Conservation (phyloP, 2,329 filamentous ascomycete species). For the Pseudovirgaria hyperparasitica region DNA sequence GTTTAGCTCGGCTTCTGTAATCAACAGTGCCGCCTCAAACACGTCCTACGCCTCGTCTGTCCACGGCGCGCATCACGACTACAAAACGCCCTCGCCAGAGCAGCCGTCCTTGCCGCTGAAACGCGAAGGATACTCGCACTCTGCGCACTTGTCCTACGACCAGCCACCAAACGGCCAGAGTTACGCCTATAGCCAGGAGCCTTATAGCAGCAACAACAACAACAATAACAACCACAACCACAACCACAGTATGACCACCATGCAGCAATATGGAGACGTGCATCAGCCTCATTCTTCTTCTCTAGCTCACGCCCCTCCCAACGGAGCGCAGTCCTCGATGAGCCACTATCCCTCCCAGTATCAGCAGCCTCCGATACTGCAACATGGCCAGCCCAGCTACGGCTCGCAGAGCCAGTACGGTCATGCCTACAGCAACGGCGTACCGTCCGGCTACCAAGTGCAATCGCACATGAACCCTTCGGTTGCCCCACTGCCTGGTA, state of each 20-base stretch:
- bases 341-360: constrained; percentile 63
- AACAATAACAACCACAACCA: too few species aligned
- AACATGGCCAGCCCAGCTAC: too few species aligned
- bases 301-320: constrained; percentile 61
- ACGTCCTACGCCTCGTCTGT: constrained; percentile 44
- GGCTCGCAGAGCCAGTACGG: too few species aligned
- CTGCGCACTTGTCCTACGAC: constrained; percentile 26
- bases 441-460: constrained; percentile 1
- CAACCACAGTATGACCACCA: constrained; percentile 67
- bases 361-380: constrained; percentile 60
- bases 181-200: constrained; percentile 22
- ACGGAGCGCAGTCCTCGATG: constrained; percentile 61
- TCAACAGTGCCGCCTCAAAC: constrained; percentile 40
- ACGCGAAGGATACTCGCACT: constrained; percentile 21
- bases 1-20: constrained; percentile 46
- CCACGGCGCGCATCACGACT: constrained; percentile 40
- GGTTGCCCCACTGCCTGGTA: too few species aligned
- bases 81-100: constrained; percentile 67
- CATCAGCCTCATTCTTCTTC: constrained; percentile 60
- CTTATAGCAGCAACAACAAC: too few species aligned
- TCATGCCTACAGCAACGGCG: neutral
- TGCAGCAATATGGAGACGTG: constrained; percentile 75
- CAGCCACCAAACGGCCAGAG: constrained; percentile 16
- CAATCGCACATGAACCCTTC: too few species aligned
- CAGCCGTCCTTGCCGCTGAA: constrained; percentile 37